Evolutionary conservation across 108 stramenopile species (phyloP), one percentile per base, ranked within the genome.

Genomic region (Halocafeteria seosinensis): DNA sequence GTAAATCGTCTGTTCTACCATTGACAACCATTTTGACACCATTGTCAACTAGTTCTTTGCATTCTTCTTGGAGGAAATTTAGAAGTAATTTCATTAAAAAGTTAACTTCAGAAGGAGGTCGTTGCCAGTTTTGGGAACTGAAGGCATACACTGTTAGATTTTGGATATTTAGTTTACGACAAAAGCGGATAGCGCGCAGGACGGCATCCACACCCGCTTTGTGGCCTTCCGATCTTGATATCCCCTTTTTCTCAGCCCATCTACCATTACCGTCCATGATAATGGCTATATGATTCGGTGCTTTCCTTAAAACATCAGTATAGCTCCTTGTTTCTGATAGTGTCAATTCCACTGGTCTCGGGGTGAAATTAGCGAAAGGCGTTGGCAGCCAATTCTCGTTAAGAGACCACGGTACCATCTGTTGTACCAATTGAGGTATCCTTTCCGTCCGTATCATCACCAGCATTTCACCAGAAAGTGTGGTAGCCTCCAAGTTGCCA

Each of bases 41-140:
- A 29, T 62, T 62, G 34, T 13, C 34, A 3, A 37, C 35, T 37
- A 62, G 33, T 29, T 51, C 47, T 3, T 52, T 5, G 27, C 17
- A 51, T 29, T 55, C 12, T 25, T 1, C 1, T 29, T 2, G 6
- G 25, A 50, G 3, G 6, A 53, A 32, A 23, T 51, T 32, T 68
- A 84, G 84, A 42, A 89, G 80, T 4, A 86, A 62, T 17, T 37
- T 33, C 55, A 84, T 79, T 30, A 88, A 71, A 29, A 73, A 71
- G 25, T 42, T 24, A 59, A 86, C 84, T 76, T 88, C 87, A 6
- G 50, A 33, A n/a, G 25, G 21, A 0, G 81, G 68, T 37, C 90
- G 78, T 37, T 73, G 78, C 88, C 88, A 89, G 64, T 91, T 91
- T 70, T 91, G 87, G n/a, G 88, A 84, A n/a, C 84, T 85, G 70